A percentile compares a stretch with the other conserved stretches of the same genome.
These are phyloP conservation scores for Aspergillus ustus DNA, from an alignment of 2,329 filamentous ascomycete species.

Conservation along the genomic window DNA sequence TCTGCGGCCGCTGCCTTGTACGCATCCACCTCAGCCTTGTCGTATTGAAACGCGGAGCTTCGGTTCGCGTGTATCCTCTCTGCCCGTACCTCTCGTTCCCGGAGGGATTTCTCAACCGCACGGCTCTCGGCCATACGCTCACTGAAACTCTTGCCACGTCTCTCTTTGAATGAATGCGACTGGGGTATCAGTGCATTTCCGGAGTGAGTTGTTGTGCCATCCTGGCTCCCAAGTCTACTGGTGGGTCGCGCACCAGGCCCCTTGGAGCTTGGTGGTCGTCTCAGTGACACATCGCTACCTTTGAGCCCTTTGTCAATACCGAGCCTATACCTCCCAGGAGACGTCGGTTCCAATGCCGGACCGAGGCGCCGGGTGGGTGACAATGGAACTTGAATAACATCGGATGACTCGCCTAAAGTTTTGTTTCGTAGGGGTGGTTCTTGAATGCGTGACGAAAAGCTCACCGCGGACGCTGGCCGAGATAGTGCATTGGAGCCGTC, in stretches of 20 bases:
- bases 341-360: conserved; percentile 61
- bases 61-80: conserved; percentile 45
- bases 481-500: conserved; percentile 27
- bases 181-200: conserved; percentile 28
- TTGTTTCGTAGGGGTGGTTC: conserved; percentile 22
- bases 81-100: conserved; percentile 43
- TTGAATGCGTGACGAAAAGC: conserved; percentile 28
- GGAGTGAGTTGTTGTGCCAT: conserved; percentile 30
- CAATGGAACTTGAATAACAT: conserved; percentile 73
- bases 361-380: conserved; percentile 64
- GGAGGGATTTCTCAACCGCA: conserved; percentile 42
- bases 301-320: conserved; percentile 89
- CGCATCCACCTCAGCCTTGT: conserved; percentile 49
- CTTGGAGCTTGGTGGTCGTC: conserved; percentile 59
- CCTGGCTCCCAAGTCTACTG: conserved; percentile 35
- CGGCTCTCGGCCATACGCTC: conserved; percentile 78
- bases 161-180: conserved; percentile 31
- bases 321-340: conserved; percentile 77
- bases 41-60: conserved; percentile 49
- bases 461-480: conserved; percentile 32
- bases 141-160: conserved; percentile 70
- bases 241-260: conserved; percentile 33
- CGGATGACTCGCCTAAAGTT: conserved; percentile 20
- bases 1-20: conserved; percentile 47
- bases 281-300: conserved; percentile 82